Evolutionary conservation across 495 filamentous ascomycete species (phyloP).

Genomic region (Penicillium taxi): DNA sequence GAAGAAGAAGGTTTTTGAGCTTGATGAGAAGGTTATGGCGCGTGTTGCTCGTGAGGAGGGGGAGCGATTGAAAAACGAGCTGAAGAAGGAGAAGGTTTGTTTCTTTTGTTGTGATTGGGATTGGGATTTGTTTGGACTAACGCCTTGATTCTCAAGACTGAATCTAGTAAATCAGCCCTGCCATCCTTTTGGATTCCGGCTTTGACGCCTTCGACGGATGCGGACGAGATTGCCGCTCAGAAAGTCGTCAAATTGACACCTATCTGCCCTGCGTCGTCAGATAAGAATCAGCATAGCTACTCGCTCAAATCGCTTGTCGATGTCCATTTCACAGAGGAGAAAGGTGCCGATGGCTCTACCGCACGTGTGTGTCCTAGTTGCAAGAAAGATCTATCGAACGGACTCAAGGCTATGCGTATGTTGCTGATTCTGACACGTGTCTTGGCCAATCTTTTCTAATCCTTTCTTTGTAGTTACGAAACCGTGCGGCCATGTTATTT

Average conservation of each 20-base stretch:
- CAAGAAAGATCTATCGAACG: constrained; percentile 75
- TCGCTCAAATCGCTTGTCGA: constrained; percentile 75
- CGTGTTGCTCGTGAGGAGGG: constrained; percentile 62
- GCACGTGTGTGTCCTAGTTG: constrained; percentile 78
- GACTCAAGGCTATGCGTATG: constrained; percentile 67
- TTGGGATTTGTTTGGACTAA: not conserved
- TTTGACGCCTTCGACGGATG: constrained; percentile 58
- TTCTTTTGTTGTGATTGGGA: not conserved
- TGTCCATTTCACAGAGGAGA: constrained; percentile 74
- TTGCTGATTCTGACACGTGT: constrained; percentile 7
- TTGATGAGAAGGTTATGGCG: constrained; percentile 73
- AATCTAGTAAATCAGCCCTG: constrained; percentile 61
- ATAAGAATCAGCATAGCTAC: constrained; percentile 63
- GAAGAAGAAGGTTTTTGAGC: constrained; percentile 53
- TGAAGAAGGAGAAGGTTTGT: constrained; percentile 67
- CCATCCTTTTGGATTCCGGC: constrained; percentile 94
- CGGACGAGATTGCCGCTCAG: constrained; percentile 38
- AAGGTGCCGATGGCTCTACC: constrained; percentile 40
- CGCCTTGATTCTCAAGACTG: constrained; percentile 10
- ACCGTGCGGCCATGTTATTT: constrained; percentile 91
- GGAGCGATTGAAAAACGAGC: constrained; percentile 55
- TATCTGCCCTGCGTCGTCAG: constrained; percentile 68
- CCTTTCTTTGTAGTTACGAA: constrained; percentile 52
- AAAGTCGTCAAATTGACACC: constrained; percentile 65
- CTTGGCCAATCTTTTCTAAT: not conserved